These are phyloP conservation scores for Wickerhamiella dianesei DNA, from an alignment of 805 yeast genomes.

Conservation along the genomic window DNA sequence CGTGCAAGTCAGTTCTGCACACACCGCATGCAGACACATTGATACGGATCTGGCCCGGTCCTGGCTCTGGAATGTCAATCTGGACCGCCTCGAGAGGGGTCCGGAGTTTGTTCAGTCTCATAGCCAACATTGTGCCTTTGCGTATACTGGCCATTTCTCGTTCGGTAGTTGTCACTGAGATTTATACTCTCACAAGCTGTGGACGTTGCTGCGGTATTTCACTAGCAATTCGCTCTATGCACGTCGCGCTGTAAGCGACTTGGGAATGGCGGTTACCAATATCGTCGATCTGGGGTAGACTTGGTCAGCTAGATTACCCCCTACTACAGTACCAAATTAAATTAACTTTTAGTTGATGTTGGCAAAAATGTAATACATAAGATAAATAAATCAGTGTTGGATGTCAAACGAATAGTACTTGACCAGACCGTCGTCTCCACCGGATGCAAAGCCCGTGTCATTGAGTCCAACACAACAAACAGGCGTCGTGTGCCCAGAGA, in stretches of 20 bases:
- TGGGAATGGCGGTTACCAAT: no score
- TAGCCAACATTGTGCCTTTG: not conserved
- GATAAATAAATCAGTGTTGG: not conserved
- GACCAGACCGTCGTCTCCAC: conserved; percentile 80
- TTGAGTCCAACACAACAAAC: conserved; percentile 63
- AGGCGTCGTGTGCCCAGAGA: conserved; percentile 52
- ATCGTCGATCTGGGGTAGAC: no score
- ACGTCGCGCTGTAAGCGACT: not conserved
- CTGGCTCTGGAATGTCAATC: not conserved
- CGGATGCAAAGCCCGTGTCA: conserved; percentile 81
- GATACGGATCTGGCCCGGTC: not conserved
- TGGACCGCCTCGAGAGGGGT: not conserved
- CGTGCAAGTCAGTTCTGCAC: conserved; percentile 1
- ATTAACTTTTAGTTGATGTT: no score
- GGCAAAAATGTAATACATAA: conserved; percentile 4
- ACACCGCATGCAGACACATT: not conserved
- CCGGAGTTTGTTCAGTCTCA: not conserved
- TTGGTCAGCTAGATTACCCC: no score
- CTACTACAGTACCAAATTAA: no score
- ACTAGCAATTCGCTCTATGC: not conserved
- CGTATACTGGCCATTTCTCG: not conserved
- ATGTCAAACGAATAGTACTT: conserved; percentile 62
- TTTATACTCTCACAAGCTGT: no score
- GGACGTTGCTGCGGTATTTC: not conserved
- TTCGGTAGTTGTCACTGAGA: no score